Evolutionary conservation across 306 rosid species (phyloP).

Genomic region (Lathyrus sativus): DNA sequence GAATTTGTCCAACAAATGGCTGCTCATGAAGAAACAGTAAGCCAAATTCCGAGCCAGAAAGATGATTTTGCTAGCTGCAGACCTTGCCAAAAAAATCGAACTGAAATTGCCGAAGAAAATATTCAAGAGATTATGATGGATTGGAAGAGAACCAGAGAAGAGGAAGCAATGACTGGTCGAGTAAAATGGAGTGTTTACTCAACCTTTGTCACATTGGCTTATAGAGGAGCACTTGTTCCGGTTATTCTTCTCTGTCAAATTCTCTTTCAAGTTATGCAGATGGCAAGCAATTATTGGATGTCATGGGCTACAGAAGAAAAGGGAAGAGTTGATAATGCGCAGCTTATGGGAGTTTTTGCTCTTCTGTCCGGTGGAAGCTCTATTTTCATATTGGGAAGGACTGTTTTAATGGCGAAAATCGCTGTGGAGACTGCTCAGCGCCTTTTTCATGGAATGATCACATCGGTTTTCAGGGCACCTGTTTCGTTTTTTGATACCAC

Average conservation of each 20-base stretch:
- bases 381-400: constrained; percentile 81
- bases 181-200: constrained; percentile 94
- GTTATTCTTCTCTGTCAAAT: constrained; percentile 82
- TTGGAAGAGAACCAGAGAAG: constrained; percentile 58
- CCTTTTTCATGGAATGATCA: constrained; percentile 75
- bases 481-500: constrained; percentile 79
- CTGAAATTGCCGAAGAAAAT: constrained; percentile 59
- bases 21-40: constrained; percentile 72
- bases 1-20: constrained; percentile 80
- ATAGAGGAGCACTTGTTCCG: constrained; percentile 79
- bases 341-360: constrained; percentile 58
- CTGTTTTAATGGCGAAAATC: constrained; percentile 70
- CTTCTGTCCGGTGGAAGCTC: constrained; percentile 86
- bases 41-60: constrained; percentile 59
- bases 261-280: constrained; percentile 77
- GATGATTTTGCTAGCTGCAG: constrained; percentile 40
- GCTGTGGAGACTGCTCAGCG: constrained; percentile 77
- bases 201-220: constrained; percentile 72
- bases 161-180: constrained; percentile 75
- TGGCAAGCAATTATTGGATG: constrained; percentile 95
- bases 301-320: constrained; percentile 82
- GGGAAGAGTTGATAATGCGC: constrained; percentile 47
- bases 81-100: constrained; percentile 52
- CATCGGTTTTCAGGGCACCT: constrained; percentile 80
- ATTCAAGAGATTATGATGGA: constrained; percentile 38